Evolutionary conservation across 768 basidiomycete species (phyloP).

Genomic region (Suillus alpinus): DNA sequence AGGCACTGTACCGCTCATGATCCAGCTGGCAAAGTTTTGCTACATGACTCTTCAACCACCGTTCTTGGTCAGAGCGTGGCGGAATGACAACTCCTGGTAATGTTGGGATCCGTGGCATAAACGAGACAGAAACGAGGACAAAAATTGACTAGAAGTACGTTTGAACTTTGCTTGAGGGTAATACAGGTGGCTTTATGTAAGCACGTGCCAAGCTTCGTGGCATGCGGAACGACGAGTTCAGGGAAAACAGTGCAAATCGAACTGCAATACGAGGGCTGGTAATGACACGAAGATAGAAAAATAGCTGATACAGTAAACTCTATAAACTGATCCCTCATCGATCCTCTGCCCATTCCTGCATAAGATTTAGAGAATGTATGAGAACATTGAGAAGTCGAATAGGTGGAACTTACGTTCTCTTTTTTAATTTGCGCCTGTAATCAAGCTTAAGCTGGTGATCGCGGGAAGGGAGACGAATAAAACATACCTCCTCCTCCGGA

Average conservation of each 20-base stretch:
- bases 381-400: constrained; percentile 1
- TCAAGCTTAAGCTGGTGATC: constrained; percentile 65
- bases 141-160: neutral
- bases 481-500: constrained; percentile 91
- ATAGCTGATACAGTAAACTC: constrained; percentile 18
- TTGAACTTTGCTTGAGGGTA: neutral
- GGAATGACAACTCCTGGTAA: constrained; percentile 63
- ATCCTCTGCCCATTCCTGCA: constrained; percentile 91
- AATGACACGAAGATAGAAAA: constrained; percentile 20
- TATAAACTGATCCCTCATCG: constrained; percentile 47
- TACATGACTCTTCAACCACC: constrained; percentile 66
- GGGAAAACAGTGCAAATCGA: constrained; percentile 6
- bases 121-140: neutral
- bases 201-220: constrained; percentile 12
- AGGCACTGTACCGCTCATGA: constrained; percentile 52
- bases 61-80: constrained; percentile 55
- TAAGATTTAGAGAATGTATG: constrained; percentile 18
- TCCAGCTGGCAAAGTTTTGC: constrained; percentile 63
- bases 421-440: constrained; percentile 95
- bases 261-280: constrained; percentile 5
- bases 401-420: constrained; percentile 76
- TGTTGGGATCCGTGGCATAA: constrained; percentile 62
- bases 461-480: constrained; percentile 7
- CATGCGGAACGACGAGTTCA: constrained; percentile 13
- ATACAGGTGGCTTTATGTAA: constrained; percentile 7